These are phyloP conservation scores for Cercospora sesami DNA, from an alignment of 2,329 filamentous ascomycete species.

Conservation along the genomic window DNA sequence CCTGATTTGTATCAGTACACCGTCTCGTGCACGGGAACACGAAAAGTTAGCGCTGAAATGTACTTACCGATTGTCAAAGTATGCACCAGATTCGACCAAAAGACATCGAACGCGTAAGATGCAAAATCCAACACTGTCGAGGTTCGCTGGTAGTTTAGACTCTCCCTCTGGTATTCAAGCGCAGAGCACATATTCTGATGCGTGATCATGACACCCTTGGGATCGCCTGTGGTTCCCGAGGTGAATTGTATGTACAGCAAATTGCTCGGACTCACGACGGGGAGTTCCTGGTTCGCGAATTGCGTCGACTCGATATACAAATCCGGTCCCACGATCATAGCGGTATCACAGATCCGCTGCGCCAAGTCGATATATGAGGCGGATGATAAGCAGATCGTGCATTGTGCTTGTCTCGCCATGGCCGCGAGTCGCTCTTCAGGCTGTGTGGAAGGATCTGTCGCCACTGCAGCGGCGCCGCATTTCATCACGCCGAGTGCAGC, in stretches of 20 bases:
- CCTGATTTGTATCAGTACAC: neutral
- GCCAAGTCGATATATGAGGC: neutral
- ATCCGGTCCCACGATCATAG: neutral
- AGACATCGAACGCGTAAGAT: neutral
- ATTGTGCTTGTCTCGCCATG: neutral
- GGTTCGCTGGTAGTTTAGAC: neutral
- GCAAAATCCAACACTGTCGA: neutral
- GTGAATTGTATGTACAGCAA: neutral
- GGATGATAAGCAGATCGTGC: neutral
- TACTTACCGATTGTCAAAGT: neutral
- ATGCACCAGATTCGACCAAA: neutral
- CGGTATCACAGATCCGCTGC: neutral
- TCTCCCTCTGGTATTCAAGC: neutral
- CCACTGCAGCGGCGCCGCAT: neutral
- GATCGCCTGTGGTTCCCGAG: neutral
- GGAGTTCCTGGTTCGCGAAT: neutral
- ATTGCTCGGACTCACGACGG: neutral
- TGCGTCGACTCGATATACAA: neutral
- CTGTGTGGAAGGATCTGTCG: neutral
- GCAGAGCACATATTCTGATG: neutral
- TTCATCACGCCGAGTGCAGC: neutral
- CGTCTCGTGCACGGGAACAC: neutral
- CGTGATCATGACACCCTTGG: neutral
- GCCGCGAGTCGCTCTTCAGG: neutral
- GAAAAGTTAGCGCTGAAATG: neutral